Evolutionary conservation across 2,329 filamentous ascomycete species (phyloP).

Genomic region (Calycina herbarum): DNA sequence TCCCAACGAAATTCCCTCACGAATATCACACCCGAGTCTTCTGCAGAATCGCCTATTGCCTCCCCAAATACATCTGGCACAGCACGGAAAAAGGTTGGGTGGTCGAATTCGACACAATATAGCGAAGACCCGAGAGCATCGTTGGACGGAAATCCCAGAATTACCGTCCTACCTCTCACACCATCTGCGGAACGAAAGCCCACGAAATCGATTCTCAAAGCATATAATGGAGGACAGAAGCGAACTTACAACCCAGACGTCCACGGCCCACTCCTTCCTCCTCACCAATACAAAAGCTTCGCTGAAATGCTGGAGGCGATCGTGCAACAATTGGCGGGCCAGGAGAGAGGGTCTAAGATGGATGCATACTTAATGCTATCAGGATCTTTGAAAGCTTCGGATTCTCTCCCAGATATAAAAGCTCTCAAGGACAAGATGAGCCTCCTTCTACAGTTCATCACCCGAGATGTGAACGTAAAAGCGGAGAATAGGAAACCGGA

Average conservation of each 20-base stretch:
- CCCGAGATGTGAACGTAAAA: slow-evolving; percentile 72
- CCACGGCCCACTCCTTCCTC: slow-evolving; percentile 22
- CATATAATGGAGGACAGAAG: slow-evolving; percentile 43
- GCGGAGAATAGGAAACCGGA: slow-evolving; percentile 58
- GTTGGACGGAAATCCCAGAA: slow-evolving; percentile 18
- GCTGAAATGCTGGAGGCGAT: slow-evolving; percentile 82
- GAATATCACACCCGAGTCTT: slow-evolving; percentile 33
- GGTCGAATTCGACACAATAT: slow-evolving; percentile 58
- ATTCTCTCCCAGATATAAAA: slow-evolving; percentile 74
- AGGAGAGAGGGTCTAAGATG: slow-evolving; percentile 69
- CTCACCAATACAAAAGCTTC: slow-evolving; percentile 54
- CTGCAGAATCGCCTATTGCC: slow-evolving; percentile 37
- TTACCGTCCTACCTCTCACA: slow-evolving; percentile 24
- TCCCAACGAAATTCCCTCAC: slow-evolving; percentile 19
- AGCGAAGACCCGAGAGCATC: slow-evolving; percentile 44
- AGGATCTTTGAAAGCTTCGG: slow-evolving; percentile 75
- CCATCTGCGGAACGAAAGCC: slow-evolving; percentile 49
- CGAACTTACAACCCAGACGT: slow-evolving; percentile 17
- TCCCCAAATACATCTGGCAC: slow-evolving; percentile 28
- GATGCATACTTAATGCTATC: slow-evolving; percentile 86
- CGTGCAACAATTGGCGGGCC: slow-evolving; percentile 74
- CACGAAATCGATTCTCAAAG: slow-evolving; percentile 80
- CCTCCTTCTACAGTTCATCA: slow-evolving; percentile 77
- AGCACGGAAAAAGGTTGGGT: slow-evolving; percentile 57
- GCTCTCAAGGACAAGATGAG: slow-evolving; percentile 75